Evolutionary conservation across 768 basidiomycete species (phyloP).

Genomic region (Mycena sanguinolenta): DNA sequence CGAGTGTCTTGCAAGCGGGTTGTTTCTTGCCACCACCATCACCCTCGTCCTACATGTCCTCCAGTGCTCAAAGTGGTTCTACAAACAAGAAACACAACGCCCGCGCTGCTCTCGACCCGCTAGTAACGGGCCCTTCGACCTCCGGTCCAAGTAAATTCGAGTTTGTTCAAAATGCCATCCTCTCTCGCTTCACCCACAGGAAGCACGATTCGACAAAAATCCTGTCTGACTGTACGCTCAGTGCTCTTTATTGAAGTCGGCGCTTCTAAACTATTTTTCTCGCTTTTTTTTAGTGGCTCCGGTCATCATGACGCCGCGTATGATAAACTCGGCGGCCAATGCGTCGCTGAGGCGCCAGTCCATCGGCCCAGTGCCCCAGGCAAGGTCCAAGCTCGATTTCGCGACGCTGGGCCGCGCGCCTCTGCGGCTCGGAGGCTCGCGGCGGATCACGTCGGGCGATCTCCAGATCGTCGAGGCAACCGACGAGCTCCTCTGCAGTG

Average conservation of each 20-base stretch:
- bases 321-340: conserved; percentile 81
- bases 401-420: conserved; percentile 86
- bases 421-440: conserved; percentile 72
- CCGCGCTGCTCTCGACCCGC: conserved; percentile 55
- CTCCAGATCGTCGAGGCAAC: conserved; percentile 87
- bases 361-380: conserved; percentile 40
- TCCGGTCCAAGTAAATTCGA: conserved; percentile 65
- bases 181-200: conserved; percentile 78
- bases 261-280: conserved; percentile 14
- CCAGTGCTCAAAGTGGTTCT: conserved; percentile 50
- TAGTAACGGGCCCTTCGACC: conserved; percentile 49
- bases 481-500: conserved; percentile 77
- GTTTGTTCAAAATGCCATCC: conserved; percentile 75
- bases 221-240: conserved; percentile 77
- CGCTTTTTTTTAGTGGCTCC: conserved; percentile 76
- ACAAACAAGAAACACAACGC: conserved; percentile 54
- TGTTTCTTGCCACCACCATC: conserved; percentile 26
- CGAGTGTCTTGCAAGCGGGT: conserved; percentile 1
- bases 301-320: conserved; percentile 89
- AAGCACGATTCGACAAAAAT: conserved; percentile 81
- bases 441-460: conserved; percentile 85
- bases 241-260: conserved; percentile 14
- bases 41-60: conserved; percentile 49
- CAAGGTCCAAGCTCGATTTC: conserved; percentile 71
- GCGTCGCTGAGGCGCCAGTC: conserved; percentile 64